phyloP scores from a whole-genome alignment of 2,329 filamentous ascomycete species.

The Anisogramma anomala region DNA sequence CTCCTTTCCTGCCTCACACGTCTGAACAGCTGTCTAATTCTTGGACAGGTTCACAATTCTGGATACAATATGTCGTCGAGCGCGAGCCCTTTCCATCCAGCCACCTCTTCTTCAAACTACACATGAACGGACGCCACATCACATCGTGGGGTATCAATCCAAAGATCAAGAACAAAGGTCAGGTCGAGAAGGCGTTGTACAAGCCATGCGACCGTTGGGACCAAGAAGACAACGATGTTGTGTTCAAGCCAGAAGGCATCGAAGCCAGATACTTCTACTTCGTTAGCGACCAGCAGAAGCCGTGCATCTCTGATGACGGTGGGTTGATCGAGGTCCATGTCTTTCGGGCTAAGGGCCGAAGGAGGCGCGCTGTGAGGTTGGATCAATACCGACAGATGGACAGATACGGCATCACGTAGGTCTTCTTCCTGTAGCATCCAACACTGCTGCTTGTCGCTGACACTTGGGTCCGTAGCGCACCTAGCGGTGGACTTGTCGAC shows the following conservation, averaged over 20 bases:
- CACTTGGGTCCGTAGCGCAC: slow-evolving; percentile 27
- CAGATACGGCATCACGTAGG: slow-evolving; percentile 43
- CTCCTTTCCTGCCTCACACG: neutral
- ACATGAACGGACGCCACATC: slow-evolving; percentile 41
- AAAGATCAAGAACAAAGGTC: slow-evolving; percentile 24
- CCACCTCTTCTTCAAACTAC: slow-evolving; percentile 43
- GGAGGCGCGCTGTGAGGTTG: slow-evolving; percentile 30
- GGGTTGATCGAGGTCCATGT: slow-evolving; percentile 43
- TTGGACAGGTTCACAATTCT: slow-evolving; percentile 38
- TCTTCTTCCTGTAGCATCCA: slow-evolving; percentile 1
- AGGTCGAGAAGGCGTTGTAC: slow-evolving; percentile 36
- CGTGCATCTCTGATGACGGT: slow-evolving; percentile 38
- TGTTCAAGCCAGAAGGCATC: slow-evolving; percentile 28
- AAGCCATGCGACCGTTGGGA: slow-evolving; percentile 33
- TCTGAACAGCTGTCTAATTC: slow-evolving; percentile 2
- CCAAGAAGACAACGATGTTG: slow-evolving; percentile 26
- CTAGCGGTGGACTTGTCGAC: slow-evolving; percentile 41
- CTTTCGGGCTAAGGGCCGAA: slow-evolving; percentile 39
- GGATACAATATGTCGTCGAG: slow-evolving; percentile 36
- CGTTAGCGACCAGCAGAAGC: slow-evolving; percentile 25
- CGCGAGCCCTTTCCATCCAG: slow-evolving; percentile 23
- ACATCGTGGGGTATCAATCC: slow-evolving; percentile 41
- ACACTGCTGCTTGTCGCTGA: neutral
- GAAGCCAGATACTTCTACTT: slow-evolving; percentile 42
- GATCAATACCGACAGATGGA: slow-evolving; percentile 35